A percentile compares a stretch with the other conserved stretches of the same genome.
phyloP scores from a whole-genome alignment of 164 flowering plant genomes.

The Saururus chinensis region DNA sequence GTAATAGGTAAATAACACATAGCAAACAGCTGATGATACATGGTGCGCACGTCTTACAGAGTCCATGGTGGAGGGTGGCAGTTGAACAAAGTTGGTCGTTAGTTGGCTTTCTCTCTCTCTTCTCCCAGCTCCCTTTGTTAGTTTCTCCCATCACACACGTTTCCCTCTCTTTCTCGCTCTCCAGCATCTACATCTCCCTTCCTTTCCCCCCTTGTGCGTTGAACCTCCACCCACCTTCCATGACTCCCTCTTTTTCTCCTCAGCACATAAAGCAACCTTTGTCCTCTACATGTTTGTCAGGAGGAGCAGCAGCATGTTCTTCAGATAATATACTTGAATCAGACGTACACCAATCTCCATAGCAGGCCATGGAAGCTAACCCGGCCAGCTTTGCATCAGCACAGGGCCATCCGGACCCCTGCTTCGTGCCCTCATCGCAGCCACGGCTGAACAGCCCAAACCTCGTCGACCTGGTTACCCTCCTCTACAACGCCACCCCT shows the following conservation, averaged over 20 bases:
- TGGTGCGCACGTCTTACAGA: no score
- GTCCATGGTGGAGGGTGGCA: not conserved
- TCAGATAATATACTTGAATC: not conserved
- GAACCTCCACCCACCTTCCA: conserved; percentile 23
- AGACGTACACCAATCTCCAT: not conserved
- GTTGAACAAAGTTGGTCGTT: not conserved
- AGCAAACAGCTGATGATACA: no score
- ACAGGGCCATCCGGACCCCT: not conserved
- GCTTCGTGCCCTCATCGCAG: not conserved
- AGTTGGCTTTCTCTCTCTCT: not conserved
- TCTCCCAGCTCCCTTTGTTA: not conserved
- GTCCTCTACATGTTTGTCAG: not conserved
- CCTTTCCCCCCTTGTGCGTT: conserved; percentile 11
- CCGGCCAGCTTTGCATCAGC: not conserved
- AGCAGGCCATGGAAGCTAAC: not conserved
- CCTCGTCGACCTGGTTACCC: not conserved
- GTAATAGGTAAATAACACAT: no score
- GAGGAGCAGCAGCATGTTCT: not conserved
- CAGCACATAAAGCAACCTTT: not conserved
- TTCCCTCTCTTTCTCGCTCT: conserved; percentile 2
- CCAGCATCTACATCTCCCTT: conserved; percentile 1
- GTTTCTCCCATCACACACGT: not conserved
- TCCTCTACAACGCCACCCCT: not conserved
- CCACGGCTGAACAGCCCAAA: not conserved
- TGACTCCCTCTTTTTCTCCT: not conserved